Conservation (phyloP, 2,329 filamentous ascomycete species). For the Calonectria honghensis region DNA sequence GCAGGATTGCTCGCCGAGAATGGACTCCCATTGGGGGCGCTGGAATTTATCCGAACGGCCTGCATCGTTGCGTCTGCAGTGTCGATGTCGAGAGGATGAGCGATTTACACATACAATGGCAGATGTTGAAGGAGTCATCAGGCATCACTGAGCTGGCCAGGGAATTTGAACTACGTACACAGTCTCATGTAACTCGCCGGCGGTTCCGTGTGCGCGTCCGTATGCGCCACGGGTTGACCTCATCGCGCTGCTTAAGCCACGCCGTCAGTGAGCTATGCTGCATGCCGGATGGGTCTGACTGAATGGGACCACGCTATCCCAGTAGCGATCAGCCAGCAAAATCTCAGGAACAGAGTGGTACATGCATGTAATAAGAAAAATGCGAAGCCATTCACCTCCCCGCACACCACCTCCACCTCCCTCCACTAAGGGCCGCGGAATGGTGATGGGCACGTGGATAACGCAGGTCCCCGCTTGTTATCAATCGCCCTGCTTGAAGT, state of each 20-base stretch:
- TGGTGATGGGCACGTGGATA: slow-evolving; percentile 35
- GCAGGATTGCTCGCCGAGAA: slow-evolving; percentile 44
- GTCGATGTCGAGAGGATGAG: slow-evolving; percentile 45
- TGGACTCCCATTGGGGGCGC: slow-evolving; percentile 19
- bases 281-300: neutral
- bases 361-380: neutral
- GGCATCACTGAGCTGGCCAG: neutral
- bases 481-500: slow-evolving; percentile 2
- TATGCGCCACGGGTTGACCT: neutral
- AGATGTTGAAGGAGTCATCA: neutral
- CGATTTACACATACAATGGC: slow-evolving; percentile 42
- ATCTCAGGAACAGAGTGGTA: slow-evolving; percentile 26
- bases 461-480: slow-evolving; percentile 23
- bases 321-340: slow-evolving; percentile 17
- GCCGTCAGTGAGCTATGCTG: neutral
- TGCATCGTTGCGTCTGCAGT: slow-evolving; percentile 39
- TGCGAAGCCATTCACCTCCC: slow-evolving; percentile 10
- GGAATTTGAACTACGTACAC: neutral
- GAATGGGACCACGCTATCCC: neutral
- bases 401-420: slow-evolving; percentile 22
- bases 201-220: neutral
- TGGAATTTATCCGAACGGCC: slow-evolving; percentile 40
- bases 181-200: neutral
- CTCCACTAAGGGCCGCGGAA: slow-evolving; percentile 5
- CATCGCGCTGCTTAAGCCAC: neutral